These are phyloP conservation scores for Solanum ahanhuiri DNA, from an alignment of 257 asterid genomes.

Conservation along the genomic window DNA sequence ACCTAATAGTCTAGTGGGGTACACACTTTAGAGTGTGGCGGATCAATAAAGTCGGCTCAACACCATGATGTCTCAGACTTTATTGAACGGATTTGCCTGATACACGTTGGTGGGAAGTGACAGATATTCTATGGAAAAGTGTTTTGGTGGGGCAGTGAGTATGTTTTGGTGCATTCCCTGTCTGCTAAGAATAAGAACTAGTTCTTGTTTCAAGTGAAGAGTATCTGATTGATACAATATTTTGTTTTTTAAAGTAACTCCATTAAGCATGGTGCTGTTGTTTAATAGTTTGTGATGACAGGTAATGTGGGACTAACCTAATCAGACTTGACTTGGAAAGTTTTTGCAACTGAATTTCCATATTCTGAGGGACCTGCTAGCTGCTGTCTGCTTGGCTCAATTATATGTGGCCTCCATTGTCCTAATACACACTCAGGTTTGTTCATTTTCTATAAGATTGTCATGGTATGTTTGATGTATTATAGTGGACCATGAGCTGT, in stretches of 20 bases:
- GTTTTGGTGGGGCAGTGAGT: background rate
- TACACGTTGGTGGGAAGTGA: background rate
- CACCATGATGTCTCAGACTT: background rate
- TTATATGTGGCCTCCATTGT: background rate
- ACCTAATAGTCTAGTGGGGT: background rate
- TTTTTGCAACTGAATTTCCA: background rate
- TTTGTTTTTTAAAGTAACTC: background rate
- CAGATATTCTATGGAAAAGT: background rate
- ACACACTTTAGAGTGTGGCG: background rate
- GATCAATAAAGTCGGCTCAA: background rate
- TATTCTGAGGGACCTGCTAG: background rate
- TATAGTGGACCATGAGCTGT: background rate
- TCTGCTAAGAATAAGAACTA: background rate
- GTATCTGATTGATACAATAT: background rate
- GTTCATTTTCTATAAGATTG: background rate
- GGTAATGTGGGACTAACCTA: slow-evolving; percentile 1
- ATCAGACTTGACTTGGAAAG: slow-evolving; percentile 2
- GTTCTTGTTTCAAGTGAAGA: background rate
- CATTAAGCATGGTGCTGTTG: background rate
- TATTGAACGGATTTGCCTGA: background rate
- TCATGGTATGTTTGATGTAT: background rate
- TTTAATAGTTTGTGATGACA: background rate
- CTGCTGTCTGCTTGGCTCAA: slow-evolving; percentile 3
- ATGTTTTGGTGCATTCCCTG: background rate
- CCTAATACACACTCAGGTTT: background rate